Evolutionary conservation across 495 filamentous ascomycete genomes (phyloP).

Genomic region (Thermochaetoides thermophila): DNA sequence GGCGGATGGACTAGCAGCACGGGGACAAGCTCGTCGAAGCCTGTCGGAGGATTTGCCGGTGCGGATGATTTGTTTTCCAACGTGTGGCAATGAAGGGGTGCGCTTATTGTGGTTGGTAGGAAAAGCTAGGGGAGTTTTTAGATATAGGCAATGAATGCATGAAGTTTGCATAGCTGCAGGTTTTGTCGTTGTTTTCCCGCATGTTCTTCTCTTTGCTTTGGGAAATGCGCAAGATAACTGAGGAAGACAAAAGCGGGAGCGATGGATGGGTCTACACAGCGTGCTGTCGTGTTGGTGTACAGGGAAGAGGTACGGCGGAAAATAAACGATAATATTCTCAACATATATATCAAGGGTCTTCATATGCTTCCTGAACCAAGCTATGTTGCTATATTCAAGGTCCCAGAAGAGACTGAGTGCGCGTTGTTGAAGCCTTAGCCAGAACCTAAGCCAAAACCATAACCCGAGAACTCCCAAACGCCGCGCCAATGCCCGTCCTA

Average conservation of each 20-base stretch:
- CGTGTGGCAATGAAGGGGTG: constrained; percentile 57
- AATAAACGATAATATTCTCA: background rate
- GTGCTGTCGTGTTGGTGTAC: background rate
- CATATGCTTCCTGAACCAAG: too few species aligned
- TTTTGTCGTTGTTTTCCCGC: too few species aligned
- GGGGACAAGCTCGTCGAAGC: constrained; percentile 21
- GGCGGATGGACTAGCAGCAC: constrained; percentile 73
- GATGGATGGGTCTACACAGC: background rate
- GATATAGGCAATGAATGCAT: too few species aligned
- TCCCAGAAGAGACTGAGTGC: too few species aligned
- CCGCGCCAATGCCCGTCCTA: too few species aligned
- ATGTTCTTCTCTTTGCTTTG: background rate
- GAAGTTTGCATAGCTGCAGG: too few species aligned
- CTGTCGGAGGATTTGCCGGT: constrained; percentile 43
- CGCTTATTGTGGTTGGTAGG: background rate
- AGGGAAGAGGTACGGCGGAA: background rate
- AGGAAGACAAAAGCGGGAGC: background rate
- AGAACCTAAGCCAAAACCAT: too few species aligned
- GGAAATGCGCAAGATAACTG: background rate
- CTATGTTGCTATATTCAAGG: too few species aligned
- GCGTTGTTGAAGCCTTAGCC: too few species aligned
- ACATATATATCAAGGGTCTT: too few species aligned
- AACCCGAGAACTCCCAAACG: too few species aligned
- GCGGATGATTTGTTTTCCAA: constrained; percentile 85
- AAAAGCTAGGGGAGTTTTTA: background rate